Evolutionary conservation across 1,284 basidiomycete species (phyloP).

Genomic region (Nidula niveotomentosa): DNA sequence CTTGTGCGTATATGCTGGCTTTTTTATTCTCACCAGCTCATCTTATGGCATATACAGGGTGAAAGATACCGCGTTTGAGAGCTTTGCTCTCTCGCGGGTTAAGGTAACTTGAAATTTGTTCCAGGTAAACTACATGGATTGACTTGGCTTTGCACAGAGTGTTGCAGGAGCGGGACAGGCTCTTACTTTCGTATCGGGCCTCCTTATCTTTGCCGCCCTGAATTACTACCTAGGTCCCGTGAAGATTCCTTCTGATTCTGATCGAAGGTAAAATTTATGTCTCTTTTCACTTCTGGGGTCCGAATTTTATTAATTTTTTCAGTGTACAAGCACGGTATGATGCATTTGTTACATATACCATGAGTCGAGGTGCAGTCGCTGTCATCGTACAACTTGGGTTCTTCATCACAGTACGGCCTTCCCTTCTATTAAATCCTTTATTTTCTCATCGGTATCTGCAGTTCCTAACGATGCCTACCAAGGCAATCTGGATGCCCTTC

Average conservation of each 20-base stretch:
- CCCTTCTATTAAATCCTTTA: not conserved
- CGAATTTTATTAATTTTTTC: not conserved
- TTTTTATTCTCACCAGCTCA: not conserved
- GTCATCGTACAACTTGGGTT: conserved; percentile 14
- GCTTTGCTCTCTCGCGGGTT: conserved; percentile 1
- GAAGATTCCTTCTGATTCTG: conserved; percentile 1
- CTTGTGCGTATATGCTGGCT: conserved; percentile 4
- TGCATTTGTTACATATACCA: conserved; percentile 7
- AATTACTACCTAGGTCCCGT: conserved; percentile 9
- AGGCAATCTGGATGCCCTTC: conserved; percentile 18
- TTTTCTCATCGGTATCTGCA: not conserved
- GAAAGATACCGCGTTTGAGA: conserved; percentile 2
- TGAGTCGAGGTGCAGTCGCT: conserved; percentile 10
- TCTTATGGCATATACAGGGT: conserved; percentile 1
- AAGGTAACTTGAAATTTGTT: conserved; percentile 1
- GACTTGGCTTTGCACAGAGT: conserved; percentile 1
- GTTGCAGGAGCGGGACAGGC: conserved; percentile 7
- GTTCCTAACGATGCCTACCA: conserved; percentile 13
- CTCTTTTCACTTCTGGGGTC: not conserved
- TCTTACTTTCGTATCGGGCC: conserved; percentile 6
- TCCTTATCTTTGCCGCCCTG: conserved; percentile 5
- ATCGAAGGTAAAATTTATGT: conserved; percentile 5
- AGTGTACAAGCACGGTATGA: conserved; percentile 9
- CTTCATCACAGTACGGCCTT: conserved; percentile 10
- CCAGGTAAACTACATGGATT: not conserved